Evolutionary conservation across 2,329 filamentous ascomycete species (phyloP).

Genomic region (Aspergillus sp.): DNA sequence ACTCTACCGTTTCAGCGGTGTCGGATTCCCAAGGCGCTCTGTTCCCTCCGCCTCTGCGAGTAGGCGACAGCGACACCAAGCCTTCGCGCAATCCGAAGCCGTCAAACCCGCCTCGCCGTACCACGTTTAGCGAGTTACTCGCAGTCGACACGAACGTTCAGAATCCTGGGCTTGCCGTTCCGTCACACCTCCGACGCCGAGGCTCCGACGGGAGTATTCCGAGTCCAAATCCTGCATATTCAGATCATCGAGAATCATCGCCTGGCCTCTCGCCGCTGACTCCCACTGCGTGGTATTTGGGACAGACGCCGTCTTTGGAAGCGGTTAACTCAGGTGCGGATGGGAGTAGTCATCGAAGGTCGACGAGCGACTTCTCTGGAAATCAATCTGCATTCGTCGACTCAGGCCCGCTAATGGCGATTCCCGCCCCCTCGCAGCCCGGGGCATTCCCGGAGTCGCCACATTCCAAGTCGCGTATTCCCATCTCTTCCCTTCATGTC

Average conservation of each 20-base stretch:
- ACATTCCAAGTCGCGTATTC: constrained; percentile 38
- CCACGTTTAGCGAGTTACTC: constrained; percentile 67
- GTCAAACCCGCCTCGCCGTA: constrained; percentile 37
- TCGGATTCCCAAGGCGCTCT: constrained; percentile 2
- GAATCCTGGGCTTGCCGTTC: constrained; percentile 50
- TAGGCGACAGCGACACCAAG: constrained; percentile 4
- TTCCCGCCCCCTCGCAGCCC: constrained; percentile 22
- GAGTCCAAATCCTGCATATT: constrained; percentile 38
- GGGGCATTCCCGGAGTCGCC: constrained; percentile 18
- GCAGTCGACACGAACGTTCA: constrained; percentile 48
- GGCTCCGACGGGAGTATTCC: constrained; percentile 64
- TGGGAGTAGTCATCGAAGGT: constrained; percentile 27
- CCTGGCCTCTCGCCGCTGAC: constrained; percentile 51
- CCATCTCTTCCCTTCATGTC: constrained; percentile 32
- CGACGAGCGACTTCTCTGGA: constrained; percentile 50
- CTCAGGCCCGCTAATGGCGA: constrained; percentile 26
- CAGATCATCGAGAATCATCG: constrained; percentile 27
- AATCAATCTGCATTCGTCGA: constrained; percentile 18
- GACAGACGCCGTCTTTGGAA: constrained; percentile 36
- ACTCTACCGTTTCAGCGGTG: constrained; percentile 10
- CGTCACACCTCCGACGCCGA: constrained; percentile 45
- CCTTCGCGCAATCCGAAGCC: constrained; percentile 3
- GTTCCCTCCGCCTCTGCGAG: constrained; percentile 3
- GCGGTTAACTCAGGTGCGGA: constrained; percentile 22
- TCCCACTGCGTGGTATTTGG: constrained; percentile 57